phyloP scores from a whole-genome alignment of 2,329 filamentous ascomycete genomes.

The Huntiella abstrusa region DNA sequence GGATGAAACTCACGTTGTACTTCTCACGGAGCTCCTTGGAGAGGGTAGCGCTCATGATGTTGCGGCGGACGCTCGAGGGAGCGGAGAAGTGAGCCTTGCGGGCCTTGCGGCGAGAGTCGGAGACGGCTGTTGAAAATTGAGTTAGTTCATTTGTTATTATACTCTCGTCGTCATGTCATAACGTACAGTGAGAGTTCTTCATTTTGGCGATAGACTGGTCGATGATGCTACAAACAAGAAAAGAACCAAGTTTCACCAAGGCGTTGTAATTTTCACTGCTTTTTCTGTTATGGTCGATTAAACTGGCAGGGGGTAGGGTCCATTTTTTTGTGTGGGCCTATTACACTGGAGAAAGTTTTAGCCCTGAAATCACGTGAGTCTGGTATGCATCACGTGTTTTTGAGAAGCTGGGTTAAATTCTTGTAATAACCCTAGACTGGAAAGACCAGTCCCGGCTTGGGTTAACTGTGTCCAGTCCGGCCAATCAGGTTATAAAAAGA shows the following conservation, averaged over 20 bases:
- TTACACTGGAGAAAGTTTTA: neutral
- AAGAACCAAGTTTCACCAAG: slow-evolving; percentile 3
- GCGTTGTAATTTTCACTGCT: neutral
- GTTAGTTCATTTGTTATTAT: slow-evolving; percentile 5
- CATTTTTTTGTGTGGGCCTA: slow-evolving; percentile 4
- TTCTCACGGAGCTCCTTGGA: slow-evolving; percentile 97
- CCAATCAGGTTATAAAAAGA: no score
- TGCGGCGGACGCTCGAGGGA: slow-evolving; percentile 80
- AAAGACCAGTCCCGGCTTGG: no score
- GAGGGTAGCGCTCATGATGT: slow-evolving; percentile 91
- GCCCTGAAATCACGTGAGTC: slow-evolving; percentile 9
- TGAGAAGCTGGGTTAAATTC: neutral
- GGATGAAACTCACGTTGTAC: slow-evolving; percentile 62
- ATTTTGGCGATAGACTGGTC: slow-evolving; percentile 10
- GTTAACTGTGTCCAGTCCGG: neutral
- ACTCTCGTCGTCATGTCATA: neutral
- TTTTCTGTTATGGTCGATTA: slow-evolving; percentile 4
- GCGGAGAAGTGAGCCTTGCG: slow-evolving; percentile 97
- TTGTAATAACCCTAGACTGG: no score
- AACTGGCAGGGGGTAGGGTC: neutral
- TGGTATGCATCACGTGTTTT: neutral
- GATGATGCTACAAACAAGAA: slow-evolving; percentile 8
- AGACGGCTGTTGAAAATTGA: slow-evolving; percentile 27
- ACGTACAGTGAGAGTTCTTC: slow-evolving; percentile 11
- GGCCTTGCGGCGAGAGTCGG: slow-evolving; percentile 90